phyloP scores from a whole-genome alignment of 2,329 filamentous ascomycete species.

The Fusarium keratoplasticum region DNA sequence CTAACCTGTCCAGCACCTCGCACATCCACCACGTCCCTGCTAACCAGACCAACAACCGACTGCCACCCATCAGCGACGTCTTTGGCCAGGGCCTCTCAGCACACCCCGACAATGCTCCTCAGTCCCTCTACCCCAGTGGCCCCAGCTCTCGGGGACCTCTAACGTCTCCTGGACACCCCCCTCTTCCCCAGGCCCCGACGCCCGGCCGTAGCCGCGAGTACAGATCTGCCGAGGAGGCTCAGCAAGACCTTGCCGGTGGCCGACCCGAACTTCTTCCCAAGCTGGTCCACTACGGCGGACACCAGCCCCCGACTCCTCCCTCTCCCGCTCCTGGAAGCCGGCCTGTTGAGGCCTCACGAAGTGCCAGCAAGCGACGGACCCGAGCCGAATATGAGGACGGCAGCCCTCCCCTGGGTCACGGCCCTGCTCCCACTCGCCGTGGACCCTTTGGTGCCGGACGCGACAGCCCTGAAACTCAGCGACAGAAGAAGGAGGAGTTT shows the following conservation, averaged over 20 bases:
- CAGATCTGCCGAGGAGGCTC: constrained; percentile 94
- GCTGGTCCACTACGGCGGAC: constrained; percentile 93
- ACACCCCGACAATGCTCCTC: constrained; percentile 65
- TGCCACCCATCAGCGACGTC: constrained; percentile 94
- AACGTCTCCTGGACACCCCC: constrained; percentile 81
- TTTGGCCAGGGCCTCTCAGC: constrained; percentile 83
- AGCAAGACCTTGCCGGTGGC: constrained; percentile 90
- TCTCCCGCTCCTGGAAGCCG: constrained; percentile 73
- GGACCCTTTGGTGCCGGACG: constrained; percentile 84
- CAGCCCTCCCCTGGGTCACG: constrained; percentile 84
- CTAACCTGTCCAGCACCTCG: constrained; percentile 83
- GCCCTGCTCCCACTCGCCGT: constrained; percentile 69
- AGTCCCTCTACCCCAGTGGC: constrained; percentile 69
- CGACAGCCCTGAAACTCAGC: constrained; percentile 84
- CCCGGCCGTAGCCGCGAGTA: constrained; percentile 83
- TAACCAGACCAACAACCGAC: constrained; percentile 88
- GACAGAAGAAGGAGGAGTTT: constrained; percentile 93
- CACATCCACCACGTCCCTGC: constrained; percentile 93
- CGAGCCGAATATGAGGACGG: constrained; percentile 96
- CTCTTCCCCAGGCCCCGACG: constrained; percentile 62
- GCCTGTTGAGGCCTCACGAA: constrained; percentile 64
- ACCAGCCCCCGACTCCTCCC: constrained; percentile 92
- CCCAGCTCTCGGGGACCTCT: constrained; percentile 74
- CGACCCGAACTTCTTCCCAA: constrained; percentile 91
- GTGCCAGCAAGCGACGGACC: constrained; percentile 77